phyloP scores from a whole-genome alignment of 805 yeast genomes.

The Cyberlindnera petersonii region DNA sequence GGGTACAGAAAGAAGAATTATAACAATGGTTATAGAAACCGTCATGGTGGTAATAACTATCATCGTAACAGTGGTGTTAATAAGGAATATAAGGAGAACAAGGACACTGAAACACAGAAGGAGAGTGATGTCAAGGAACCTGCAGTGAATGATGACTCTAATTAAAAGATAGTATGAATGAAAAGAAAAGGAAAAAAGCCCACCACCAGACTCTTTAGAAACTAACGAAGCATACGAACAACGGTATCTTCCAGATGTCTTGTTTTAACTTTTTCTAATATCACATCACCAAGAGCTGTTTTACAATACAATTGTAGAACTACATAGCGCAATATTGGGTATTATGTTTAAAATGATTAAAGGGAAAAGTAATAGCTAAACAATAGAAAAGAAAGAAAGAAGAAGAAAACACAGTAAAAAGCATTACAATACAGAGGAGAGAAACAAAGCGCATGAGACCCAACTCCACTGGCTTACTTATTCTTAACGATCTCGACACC shows the following conservation, averaged over 20 bases:
- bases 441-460: not conserved
- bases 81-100: not conserved
- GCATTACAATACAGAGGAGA: not conserved
- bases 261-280: not conserved
- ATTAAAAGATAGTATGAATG: too few relatives aligned
- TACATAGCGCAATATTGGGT: not conserved
- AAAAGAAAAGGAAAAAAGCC: constrained; percentile 1
- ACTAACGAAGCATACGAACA: constrained; percentile 9
- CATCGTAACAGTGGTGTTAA: constrained; percentile 9
- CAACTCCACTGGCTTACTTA: constrained; percentile 19
- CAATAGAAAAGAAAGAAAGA: not conserved
- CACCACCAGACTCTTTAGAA: too few relatives aligned
- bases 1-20: constrained; percentile 12
- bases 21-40: constrained; percentile 4
- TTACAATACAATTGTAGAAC: not conserved
- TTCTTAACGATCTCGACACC: constrained; percentile 74
- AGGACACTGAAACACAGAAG: constrained; percentile 3
- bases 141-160: too few relatives aligned
- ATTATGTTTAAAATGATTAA: not conserved
- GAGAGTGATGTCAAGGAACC: not conserved
- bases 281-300: not conserved
- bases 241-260: too few relatives aligned
- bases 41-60: constrained; percentile 2
- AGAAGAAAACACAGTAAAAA: not conserved
- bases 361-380: not conserved